phyloP scores from a whole-genome alignment of 2,329 filamentous ascomycete species.

The Colletotrichum sp. region DNA sequence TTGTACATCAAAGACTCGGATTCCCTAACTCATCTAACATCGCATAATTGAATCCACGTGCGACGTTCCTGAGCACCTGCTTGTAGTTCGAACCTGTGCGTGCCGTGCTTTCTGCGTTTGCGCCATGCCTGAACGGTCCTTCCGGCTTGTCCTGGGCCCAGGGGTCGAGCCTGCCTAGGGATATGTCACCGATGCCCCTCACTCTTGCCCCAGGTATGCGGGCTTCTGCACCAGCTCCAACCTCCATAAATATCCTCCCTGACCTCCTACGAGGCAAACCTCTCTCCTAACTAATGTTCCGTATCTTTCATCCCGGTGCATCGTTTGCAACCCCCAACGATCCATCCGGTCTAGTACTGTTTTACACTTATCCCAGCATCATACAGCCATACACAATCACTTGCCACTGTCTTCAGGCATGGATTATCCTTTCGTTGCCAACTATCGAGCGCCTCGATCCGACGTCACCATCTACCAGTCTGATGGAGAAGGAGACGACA shows the following conservation, averaged over 20 bases:
- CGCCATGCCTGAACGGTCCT: background rate
- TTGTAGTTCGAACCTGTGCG: background rate
- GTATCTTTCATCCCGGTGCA: background rate
- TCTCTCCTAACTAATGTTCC: slow-evolving; percentile 10
- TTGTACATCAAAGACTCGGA: slow-evolving; percentile 45
- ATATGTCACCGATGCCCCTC: background rate
- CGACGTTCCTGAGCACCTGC: slow-evolving; percentile 17
- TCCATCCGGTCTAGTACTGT: background rate
- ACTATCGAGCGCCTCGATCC: slow-evolving; percentile 12
- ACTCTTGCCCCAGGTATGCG: background rate
- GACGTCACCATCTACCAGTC: background rate
- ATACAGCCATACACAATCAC: slow-evolving; percentile 2
- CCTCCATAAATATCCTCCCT: background rate
- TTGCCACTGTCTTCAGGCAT: slow-evolving; percentile 21
- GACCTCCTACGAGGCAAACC: slow-evolving; percentile 16
- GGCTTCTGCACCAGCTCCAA: background rate
- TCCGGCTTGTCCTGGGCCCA: background rate
- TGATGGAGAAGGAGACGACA: slow-evolving; percentile 23
- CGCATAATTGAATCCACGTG: slow-evolving; percentile 24
- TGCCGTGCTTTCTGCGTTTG: background rate
- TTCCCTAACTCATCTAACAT: slow-evolving; percentile 24
- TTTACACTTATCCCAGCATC: background rate
- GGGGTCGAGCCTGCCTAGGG: background rate
- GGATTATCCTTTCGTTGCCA: slow-evolving; percentile 22
- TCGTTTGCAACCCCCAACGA: background rate